Evolutionary conservation across 164 flowering plant genomes (phyloP).

Genomic region (Aristolochia fimbriata): DNA sequence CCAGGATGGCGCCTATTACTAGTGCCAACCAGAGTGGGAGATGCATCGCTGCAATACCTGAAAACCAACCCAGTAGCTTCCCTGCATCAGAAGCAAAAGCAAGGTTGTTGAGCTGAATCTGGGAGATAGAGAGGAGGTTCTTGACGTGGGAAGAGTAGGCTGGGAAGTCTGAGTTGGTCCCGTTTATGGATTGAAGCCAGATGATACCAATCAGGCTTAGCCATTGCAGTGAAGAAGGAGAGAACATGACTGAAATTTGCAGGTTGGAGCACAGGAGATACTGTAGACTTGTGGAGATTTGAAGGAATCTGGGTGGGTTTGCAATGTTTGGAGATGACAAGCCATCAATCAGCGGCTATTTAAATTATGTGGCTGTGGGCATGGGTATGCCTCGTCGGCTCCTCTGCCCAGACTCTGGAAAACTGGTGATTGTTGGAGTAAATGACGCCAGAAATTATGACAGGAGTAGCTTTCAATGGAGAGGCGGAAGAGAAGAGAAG

Average conservation of each 20-base stretch:
- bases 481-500: no score
- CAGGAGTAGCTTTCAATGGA: no score
- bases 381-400: neutral
- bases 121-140: slow-evolving; percentile 48
- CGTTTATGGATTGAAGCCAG: slow-evolving; percentile 77
- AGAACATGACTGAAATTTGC: slow-evolving; percentile 2
- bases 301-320: neutral
- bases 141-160: slow-evolving; percentile 85
- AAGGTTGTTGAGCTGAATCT: slow-evolving; percentile 74
- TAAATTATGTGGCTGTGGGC: slow-evolving; percentile 4
- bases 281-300: neutral
- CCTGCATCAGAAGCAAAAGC: slow-evolving; percentile 97
- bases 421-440: no score
- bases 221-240: slow-evolving; percentile 44
- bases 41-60: slow-evolving; percentile 57
- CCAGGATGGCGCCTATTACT: slow-evolving; percentile 49
- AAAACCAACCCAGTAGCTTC: slow-evolving; percentile 63
- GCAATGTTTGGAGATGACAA: neutral
- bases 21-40: slow-evolving; percentile 73
- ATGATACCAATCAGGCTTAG: slow-evolving; percentile 57
- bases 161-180: slow-evolving; percentile 71
- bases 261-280: neutral
- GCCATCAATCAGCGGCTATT: neutral
- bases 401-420: no score
- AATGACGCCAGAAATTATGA: no score